Evolutionary conservation across 2,329 filamentous ascomycete species (phyloP), one percentile per base, ranked within the genome.

Genomic region (Coniochaeta hoffmannii): DNA sequence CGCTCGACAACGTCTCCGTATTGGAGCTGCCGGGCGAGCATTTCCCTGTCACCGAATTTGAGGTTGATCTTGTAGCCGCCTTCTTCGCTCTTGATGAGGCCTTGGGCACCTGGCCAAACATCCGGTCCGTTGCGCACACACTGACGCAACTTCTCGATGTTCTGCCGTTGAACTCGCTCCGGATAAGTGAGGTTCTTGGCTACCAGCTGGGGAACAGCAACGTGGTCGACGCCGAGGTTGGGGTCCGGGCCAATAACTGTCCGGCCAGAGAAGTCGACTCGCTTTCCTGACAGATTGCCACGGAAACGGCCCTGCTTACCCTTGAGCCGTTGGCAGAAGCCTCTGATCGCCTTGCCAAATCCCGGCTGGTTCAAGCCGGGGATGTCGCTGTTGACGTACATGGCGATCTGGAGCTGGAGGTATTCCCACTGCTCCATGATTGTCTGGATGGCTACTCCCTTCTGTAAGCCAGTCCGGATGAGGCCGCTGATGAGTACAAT

Each of bases 361-460:
- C 90, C 89, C 12, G 87, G 87, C 64, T 95, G 90, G 63, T 92
- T 87, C n/a, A 99, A 80, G 28, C 93, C 93, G 0, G 94, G 94
- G 2, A 96, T 86, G 64, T 97, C 92, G 60, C 92, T 96, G 74
- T 99, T 97, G 69, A 99, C 93, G 69, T 99, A 97, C 80, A 97
- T 91, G 58, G 93, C 94, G 58, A 97, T 89, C 66, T 97, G 92
- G 9, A 96, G 80, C 66, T 97, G 93, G 58, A 99, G 76, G 65
- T 93, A 97, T 67, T 99, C 94, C 94, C 94, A 99, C 64, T 96
- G 91, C 68, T 99, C 94, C 86, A 97, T 95, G 56, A 97, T 89
- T 1, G 90, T 95, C 61, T 88, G 83, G 2, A 99, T 81, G 0
- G 90, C 85, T 14, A 92, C 89, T 10, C 93, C 93, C 62, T 90